Base-by-base conservation (phyloP, 2,329 filamentous ascomycete genomes). In the Leptographium flavum region DNA sequence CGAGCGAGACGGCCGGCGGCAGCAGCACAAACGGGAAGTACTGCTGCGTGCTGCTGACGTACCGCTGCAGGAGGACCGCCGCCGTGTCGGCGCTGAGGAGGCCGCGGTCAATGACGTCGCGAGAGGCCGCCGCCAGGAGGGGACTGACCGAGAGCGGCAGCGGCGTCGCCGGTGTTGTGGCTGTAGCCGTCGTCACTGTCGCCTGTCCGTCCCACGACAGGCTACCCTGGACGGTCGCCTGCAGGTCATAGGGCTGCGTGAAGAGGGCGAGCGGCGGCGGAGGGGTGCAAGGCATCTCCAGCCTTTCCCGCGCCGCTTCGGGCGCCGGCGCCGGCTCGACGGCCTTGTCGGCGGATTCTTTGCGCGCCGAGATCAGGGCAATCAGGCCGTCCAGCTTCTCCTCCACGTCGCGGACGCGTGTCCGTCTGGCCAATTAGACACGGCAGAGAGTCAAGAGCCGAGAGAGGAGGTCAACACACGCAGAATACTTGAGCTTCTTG, bases 361-460 rank as follows among this genome's bases (percentile, higher is more conserved):
- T 51, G 19, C 46, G 30, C 11, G 42, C 53, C 54, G 47, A 59
- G 57, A 47, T 57, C 53, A 27, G 64, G 66, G 53, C 53, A 31
- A 54, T 52, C 39, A 55, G 43, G 15, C 51, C 51, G 21, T 55
- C 50, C 3, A 55, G 49, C 37, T 53, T 53, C 27, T 55, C 50
- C 17, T 55, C 53, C 10, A 55, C 51, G 35, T 53, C 52, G 36
- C 46, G 51, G 1, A 55, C 52, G 5, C 53, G 41, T 4, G 52
- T 50, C 3, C 53, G 52, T 4, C 53, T 55, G 27, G 4, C 6
- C 5, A 21, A 25, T 19, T 19, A n/a, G 21, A 30, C 22, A 19
- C 23, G 27, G n/a, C 10, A 21, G 8, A 35, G 23, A 23, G 7
- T 33, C 13, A 22, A n/a, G 21, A 22, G 9, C 4, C 21, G 4